Percentiles rank a stretch among this genome's conserved stretches.
Evolutionary conservation across 139 green algal genomes (phyloP).

Genomic region (Chlorella vulgaris): DNA sequence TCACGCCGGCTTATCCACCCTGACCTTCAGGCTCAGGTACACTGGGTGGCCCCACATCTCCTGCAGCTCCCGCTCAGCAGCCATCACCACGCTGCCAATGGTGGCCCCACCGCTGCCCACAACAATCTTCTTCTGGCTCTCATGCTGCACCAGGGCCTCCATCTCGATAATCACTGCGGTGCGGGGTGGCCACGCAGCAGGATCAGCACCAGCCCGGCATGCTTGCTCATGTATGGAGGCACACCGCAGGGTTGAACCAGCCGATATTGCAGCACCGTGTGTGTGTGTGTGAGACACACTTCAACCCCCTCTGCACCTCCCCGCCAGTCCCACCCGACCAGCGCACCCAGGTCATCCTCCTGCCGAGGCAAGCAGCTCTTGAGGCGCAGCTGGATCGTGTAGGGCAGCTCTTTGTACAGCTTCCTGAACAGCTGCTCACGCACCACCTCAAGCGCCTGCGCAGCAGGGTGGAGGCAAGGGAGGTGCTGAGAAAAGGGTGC

Average conservation of each 20-base stretch:
- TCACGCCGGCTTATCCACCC: conserved; percentile 18
- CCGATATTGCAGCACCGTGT: too few relatives aligned
- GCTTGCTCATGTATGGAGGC: too few relatives aligned
- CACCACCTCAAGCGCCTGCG: conserved; percentile 51
- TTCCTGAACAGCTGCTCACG: conserved; percentile 58
- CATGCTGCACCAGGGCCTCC: conserved; percentile 40
- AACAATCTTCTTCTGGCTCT: conserved; percentile 45
- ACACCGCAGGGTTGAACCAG: too few relatives aligned
- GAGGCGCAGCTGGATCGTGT: neutral
- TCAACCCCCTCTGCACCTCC: conserved; percentile 24
- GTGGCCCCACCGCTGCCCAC: conserved; percentile 42
- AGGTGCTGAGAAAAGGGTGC: too few relatives aligned
- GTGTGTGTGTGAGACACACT: too few relatives aligned
- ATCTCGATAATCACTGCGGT: conserved; percentile 49
- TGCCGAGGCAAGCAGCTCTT: conserved; percentile 3
- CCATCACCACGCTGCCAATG: conserved; percentile 29
- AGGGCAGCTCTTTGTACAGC: conserved; percentile 36
- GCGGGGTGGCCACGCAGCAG: conserved; percentile 16
- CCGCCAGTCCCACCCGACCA: neutral
- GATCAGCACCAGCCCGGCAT: conserved; percentile 15
- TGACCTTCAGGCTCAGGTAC: conserved; percentile 45
- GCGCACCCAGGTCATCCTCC: neutral
- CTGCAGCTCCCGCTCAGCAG: conserved; percentile 36
- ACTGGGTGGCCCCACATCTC: conserved; percentile 29
- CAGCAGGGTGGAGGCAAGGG: neutral